These are phyloP conservation scores for Paecilomyces niveus DNA, from an alignment of 2,329 filamentous ascomycete genomes.

Conservation along the genomic window DNA sequence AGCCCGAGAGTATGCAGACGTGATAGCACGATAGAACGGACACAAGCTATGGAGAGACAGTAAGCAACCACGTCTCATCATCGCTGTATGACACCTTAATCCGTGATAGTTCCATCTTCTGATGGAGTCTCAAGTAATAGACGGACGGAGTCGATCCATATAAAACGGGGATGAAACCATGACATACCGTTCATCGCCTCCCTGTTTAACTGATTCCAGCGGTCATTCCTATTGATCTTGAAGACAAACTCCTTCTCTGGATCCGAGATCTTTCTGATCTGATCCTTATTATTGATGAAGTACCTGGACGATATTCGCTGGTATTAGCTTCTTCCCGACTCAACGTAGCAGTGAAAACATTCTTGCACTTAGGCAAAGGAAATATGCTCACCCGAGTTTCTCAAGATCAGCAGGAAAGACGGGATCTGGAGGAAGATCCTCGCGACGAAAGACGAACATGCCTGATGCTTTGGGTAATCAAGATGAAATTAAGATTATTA, in stretches of 20 bases:
- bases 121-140: neutral
- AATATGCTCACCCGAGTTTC: constrained; percentile 60
- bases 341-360: neutral
- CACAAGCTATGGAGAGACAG: constrained; percentile 46
- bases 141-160: neutral
- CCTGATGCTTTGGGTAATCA: constrained; percentile 9
- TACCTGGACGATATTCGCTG: constrained; percentile 48
- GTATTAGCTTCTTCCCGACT: neutral
- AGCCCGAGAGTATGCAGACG: constrained; percentile 60
- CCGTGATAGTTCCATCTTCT: neutral
- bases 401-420: constrained; percentile 59
- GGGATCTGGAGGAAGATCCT: constrained; percentile 63
- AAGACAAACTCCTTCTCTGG: constrained; percentile 67
- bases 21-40: constrained; percentile 52
- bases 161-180: neutral
- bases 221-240: constrained; percentile 64
- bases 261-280: constrained; percentile 63
- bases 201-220: constrained; percentile 68
- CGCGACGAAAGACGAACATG: constrained; percentile 71
- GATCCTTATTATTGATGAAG: constrained; percentile 67
- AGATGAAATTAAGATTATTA: neutral
- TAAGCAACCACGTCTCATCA: neutral
- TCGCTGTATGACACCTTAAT: too few relatives aligned
- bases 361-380: neutral
- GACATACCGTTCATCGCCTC: constrained; percentile 66